phyloP scores from a whole-genome alignment of 257 asterid genomes.

The Solanum paucissectum region DNA sequence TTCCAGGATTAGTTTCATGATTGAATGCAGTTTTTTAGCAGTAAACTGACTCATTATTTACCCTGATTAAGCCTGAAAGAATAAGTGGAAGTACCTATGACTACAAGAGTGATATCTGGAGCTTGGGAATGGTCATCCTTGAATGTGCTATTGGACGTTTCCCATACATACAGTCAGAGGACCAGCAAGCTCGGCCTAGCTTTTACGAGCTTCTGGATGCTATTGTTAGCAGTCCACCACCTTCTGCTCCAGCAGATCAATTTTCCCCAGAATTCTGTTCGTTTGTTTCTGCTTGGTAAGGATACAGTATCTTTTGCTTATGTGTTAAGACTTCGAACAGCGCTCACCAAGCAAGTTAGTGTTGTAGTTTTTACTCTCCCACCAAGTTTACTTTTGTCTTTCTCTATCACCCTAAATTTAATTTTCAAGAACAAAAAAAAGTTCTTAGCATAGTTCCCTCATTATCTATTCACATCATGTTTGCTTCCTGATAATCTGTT shows the following conservation, averaged over 20 bases:
- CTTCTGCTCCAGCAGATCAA: constrained; percentile 80
- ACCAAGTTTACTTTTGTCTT: neutral
- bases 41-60: neutral
- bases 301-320: neutral
- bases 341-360: neutral
- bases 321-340: neutral
- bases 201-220: constrained; percentile 93
- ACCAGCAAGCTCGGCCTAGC: constrained; percentile 79
- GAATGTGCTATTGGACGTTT: constrained; percentile 98
- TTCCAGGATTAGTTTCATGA: neutral
- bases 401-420: neutral
- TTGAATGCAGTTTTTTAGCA: neutral
- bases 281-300: constrained; percentile 75
- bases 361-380: neutral
- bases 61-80: constrained; percentile 74
- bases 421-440: neutral
- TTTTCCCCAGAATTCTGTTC: constrained; percentile 55
- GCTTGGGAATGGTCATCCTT: constrained; percentile 78
- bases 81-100: constrained; percentile 90
- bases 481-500: neutral
- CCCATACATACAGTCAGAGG: constrained; percentile 91
- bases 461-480: neutral
- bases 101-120: constrained; percentile 52
- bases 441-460: neutral
- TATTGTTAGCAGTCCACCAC: constrained; percentile 90